Base-by-base conservation (phyloP, 208 protist genomes). In the Crithidia fasciculata region DNA sequence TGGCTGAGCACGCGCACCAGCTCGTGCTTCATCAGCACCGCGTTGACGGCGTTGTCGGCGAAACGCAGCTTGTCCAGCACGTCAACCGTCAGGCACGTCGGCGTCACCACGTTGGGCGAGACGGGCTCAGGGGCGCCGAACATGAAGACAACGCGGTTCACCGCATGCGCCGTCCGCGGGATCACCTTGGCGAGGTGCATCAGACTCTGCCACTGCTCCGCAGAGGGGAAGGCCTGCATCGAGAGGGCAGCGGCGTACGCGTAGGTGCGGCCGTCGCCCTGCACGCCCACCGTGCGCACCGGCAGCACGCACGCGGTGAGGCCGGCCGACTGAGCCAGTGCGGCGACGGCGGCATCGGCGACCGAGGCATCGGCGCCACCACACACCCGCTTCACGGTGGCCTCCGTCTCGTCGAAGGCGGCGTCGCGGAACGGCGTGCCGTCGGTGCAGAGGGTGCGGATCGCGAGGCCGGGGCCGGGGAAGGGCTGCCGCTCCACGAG, bases 241-340 rank as follows among this genome's bases (percentile, higher is more conserved):
- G 89, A 94, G 9, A 99, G 69, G 3, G 92, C 95, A 4, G 83
- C 84, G 0, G 97, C 84, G 64, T 98, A 97, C 8, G 94, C 92
- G 83, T 99, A 99, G 15, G 98, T 99, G 61, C 98, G 87, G 15
- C 93, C 97, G 79, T 99, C 98, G 55, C 98, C 98, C 80, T 99
- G 97, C 10, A 99, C 98, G 45, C 98, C 98, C 5, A 99, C 98
- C 2, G 98, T 98, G 47, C 88, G 88, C 39, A 99, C 80, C 13
- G 98, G 98, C 16, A 99, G 82, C 43, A 99, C 55, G 45, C 84
- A 84, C 36, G 81, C 64, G 0, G 58, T 57, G 8, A 91, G 80
- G 18, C 18, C 36, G 47, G 58, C 64, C 70, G 37, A 47, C 52
- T 47, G 15, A 58, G 44, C 40, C 53, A 69, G 16, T 52, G 45